Evolutionary conservation across 129 eudicot genomes (phyloP).

Genomic region (Kitagawia praeruptora): DNA sequence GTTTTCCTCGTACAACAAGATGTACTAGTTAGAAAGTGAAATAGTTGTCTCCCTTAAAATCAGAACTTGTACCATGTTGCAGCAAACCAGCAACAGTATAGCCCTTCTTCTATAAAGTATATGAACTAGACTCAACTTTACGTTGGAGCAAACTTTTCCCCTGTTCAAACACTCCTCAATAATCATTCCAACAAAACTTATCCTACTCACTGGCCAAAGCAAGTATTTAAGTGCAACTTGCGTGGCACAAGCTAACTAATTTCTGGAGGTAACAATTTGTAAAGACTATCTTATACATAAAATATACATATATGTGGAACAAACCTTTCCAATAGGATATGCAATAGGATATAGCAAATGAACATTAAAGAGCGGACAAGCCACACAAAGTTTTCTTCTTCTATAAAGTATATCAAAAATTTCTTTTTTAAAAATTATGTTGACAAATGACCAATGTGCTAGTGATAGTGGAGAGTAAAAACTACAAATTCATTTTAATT

Average conservation of each 20-base stretch:
- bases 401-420: too few relatives aligned
- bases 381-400: slow-evolving; percentile 77
- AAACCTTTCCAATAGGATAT: slow-evolving; percentile 97
- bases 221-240: neutral
- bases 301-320: neutral
- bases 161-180: neutral
- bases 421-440: neutral
- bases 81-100: too few relatives aligned
- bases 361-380: slow-evolving; percentile 86
- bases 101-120: too few relatives aligned
- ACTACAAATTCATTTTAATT: neutral
- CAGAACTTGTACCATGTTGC: too few relatives aligned
- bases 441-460: neutral
- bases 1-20: too few relatives aligned
- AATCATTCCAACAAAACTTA: neutral
- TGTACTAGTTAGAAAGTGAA: too few relatives aligned
- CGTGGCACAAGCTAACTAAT: neutral
- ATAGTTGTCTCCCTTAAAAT: too few relatives aligned
- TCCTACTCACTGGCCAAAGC: neutral
- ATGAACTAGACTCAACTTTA: too few relatives aligned
- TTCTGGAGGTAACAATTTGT: neutral
- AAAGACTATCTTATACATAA: neutral
- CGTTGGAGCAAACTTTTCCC: too few relatives aligned
- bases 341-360: slow-evolving; percentile 86
- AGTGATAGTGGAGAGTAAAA: neutral